Conservation (phyloP, 441 rosid species). For the Theobroma grandiflorum region DNA sequence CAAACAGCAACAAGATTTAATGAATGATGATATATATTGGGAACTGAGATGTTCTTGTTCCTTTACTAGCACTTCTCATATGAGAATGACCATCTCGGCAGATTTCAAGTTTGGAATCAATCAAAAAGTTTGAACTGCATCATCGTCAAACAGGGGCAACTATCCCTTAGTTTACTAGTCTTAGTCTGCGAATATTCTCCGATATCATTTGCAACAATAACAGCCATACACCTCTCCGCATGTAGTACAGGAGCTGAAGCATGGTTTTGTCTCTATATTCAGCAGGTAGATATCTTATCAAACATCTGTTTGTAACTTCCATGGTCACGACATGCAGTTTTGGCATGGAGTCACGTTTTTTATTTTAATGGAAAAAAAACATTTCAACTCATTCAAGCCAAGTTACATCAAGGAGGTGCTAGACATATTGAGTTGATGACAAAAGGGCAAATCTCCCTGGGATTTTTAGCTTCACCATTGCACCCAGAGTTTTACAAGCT, state of each 20-base stretch:
- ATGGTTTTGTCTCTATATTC: neutral
- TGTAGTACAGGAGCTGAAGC: neutral
- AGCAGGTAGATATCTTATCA: slow-evolving; percentile 3
- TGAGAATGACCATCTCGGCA: neutral
- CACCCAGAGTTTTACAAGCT: too few relatives aligned
- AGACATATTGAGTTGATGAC: neutral
- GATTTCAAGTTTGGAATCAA: neutral
- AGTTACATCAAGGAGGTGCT: neutral
- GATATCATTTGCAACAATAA: neutral
- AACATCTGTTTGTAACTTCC: neutral
- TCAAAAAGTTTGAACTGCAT: neutral
- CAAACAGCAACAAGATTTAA: too few relatives aligned
- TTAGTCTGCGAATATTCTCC: neutral
- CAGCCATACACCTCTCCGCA: neutral
- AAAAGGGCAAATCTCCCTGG: too few relatives aligned
- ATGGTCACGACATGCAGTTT: slow-evolving; percentile 4
- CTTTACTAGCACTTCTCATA: neutral
- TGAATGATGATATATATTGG: too few relatives aligned
- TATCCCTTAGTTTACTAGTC: neutral
- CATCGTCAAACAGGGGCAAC: neutral
- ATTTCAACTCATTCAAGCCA: neutral
- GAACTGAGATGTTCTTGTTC: neutral
- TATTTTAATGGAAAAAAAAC: neutral
- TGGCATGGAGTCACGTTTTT: slow-evolving; percentile 1
- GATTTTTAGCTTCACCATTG: too few relatives aligned